phyloP scores from a whole-genome alignment of 345 rosid species.

The thale cress (Arabidopsis thaliana) region DNA sequence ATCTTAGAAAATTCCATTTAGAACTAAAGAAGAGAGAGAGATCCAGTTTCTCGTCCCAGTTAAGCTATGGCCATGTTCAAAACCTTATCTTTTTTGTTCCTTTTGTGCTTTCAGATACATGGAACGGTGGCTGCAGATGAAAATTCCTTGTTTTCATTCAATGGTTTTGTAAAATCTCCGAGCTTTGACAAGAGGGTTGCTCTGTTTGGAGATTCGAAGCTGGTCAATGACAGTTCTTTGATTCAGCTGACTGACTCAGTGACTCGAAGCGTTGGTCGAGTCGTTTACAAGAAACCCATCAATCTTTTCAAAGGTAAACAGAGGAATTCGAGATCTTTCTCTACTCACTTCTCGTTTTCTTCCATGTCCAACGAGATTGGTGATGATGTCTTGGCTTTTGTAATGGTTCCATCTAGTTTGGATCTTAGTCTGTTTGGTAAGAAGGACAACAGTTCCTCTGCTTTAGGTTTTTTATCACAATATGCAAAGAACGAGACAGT shows the following conservation, averaged over 20 bases:
- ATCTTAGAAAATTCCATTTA: constrained; percentile 29
- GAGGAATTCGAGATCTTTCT: constrained; percentile 57
- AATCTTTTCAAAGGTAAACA: constrained; percentile 67
- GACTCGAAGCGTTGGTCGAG: constrained; percentile 57
- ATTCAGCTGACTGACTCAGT: constrained; percentile 65
- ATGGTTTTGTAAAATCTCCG: constrained; percentile 54
- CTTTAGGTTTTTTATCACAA: constrained; percentile 25
- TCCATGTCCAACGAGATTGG: constrained; percentile 52
- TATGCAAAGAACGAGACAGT: constrained; percentile 23
- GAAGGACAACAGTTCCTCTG: constrained; percentile 44
- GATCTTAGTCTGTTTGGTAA: constrained; percentile 50
- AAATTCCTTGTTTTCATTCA: constrained; percentile 56
- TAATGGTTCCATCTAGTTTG: constrained; percentile 60
- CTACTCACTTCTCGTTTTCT: constrained; percentile 68
- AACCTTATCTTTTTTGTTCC: constrained; percentile 39
- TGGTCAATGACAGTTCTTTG: constrained; percentile 49
- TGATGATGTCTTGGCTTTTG: constrained; percentile 64
- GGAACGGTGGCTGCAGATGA: constrained; percentile 43
- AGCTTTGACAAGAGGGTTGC: constrained; percentile 53
- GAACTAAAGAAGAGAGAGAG: constrained; percentile 10
- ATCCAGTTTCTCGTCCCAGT: constrained; percentile 42
- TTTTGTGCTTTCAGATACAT: constrained; percentile 47
- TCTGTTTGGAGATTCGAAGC: constrained; percentile 73
- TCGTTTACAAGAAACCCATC: constrained; percentile 71
- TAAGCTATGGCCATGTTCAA: constrained; percentile 37